Evolutionary conservation across 2,329 filamentous ascomycete genomes (phyloP).

Genomic region (Ascochyta pisi): DNA sequence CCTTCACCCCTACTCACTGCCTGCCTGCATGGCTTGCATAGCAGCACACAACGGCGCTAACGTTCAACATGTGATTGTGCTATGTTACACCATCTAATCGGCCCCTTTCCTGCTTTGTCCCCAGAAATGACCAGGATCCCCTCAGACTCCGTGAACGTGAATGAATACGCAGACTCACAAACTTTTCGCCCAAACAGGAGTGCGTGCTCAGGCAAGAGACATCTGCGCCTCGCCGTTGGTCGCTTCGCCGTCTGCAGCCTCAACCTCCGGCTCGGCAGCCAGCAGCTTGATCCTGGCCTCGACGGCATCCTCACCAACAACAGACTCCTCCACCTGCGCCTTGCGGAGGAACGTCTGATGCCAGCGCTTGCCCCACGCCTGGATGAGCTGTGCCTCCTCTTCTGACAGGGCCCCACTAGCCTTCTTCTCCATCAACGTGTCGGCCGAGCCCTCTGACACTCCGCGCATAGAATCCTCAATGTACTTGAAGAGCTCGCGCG

Average conservation of each 20-base stretch:
- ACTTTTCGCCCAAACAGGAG: neutral
- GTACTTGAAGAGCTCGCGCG: constrained; percentile 79
- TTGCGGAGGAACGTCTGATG: constrained; percentile 82
- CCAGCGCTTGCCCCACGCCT: constrained; percentile 86
- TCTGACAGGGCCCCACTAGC: constrained; percentile 53
- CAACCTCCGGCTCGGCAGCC: constrained; percentile 37
- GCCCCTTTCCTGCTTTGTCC: neutral
- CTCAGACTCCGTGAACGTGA: neutral
- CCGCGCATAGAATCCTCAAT: constrained; percentile 79
- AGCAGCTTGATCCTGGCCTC: constrained; percentile 53
- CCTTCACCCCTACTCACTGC: neutral
- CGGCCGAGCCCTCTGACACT: constrained; percentile 76
- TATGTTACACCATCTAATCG: constrained; percentile 2
- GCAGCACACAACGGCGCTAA: neutral
- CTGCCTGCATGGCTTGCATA: neutral
- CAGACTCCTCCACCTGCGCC: constrained; percentile 82
- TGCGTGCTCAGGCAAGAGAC: constrained; percentile 14
- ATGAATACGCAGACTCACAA: neutral
- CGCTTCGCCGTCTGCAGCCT: constrained; percentile 33
- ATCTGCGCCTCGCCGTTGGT: constrained; percentile 37
- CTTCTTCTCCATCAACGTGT: constrained; percentile 76
- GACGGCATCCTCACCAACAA: constrained; percentile 63
- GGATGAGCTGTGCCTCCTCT: constrained; percentile 66
- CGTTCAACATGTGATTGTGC: neutral
- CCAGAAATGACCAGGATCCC: neutral